phyloP scores from a whole-genome alignment of 2,329 filamentous ascomycete genomes.

The Diplodia sapinea region DNA sequence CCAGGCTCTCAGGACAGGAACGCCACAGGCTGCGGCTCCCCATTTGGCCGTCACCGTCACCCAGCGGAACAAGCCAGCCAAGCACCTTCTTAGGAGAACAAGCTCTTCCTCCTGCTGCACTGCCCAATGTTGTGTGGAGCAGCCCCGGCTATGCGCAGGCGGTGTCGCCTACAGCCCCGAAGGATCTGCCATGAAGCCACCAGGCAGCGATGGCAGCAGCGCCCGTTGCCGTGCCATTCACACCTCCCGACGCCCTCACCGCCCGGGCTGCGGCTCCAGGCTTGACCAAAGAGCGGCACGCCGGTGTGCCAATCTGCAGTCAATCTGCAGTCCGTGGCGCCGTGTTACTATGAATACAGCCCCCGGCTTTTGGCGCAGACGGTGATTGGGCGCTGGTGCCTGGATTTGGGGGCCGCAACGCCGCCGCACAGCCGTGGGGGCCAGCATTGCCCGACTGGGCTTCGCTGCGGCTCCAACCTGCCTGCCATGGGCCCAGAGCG shows the following conservation, averaged over 20 bases:
- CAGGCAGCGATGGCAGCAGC: background rate
- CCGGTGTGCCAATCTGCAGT: background rate
- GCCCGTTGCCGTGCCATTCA: background rate
- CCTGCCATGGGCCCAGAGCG: background rate
- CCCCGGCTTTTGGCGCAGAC: background rate
- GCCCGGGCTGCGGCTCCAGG: constrained; percentile 12
- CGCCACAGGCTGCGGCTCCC: background rate
- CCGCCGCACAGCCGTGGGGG: background rate
- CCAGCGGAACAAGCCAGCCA: background rate
- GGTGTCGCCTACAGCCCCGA: constrained; percentile 10
- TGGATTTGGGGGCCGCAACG: background rate
- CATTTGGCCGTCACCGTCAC: background rate
- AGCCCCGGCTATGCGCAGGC: background rate
- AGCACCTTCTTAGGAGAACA: background rate
- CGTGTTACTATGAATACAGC: background rate
- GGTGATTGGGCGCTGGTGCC: constrained; percentile 10
- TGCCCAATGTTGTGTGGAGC: background rate
- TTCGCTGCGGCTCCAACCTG: background rate
- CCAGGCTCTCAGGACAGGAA: background rate
- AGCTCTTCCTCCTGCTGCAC: background rate
- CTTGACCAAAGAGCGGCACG: background rate
- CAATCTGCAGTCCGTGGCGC: constrained; percentile 5
- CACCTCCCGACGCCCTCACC: background rate
- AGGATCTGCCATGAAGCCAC: constrained; percentile 1
- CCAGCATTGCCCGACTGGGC: constrained; percentile 10